Conservation (phyloP, 2,329 filamentous ascomycete species). For the Alternaria viburni region DNA sequence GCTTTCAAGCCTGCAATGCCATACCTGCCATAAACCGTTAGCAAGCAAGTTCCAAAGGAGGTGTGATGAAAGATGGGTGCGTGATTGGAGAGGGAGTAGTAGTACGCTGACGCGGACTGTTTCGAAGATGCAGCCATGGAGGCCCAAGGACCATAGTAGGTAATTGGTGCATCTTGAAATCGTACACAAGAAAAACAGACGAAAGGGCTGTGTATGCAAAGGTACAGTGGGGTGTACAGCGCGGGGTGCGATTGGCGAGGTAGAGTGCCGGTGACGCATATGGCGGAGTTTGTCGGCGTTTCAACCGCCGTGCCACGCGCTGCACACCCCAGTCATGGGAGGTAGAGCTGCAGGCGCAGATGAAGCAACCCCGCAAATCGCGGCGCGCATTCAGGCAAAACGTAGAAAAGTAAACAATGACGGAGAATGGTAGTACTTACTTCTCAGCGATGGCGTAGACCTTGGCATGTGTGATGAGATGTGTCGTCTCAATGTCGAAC, state of each 20-base stretch:
- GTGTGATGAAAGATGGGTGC: slow-evolving; percentile 8
- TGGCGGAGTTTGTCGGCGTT: slow-evolving; percentile 39
- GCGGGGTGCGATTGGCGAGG: slow-evolving; percentile 32
- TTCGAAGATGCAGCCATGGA: slow-evolving; percentile 15
- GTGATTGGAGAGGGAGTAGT: slow-evolving; percentile 13
- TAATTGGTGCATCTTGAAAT: slow-evolving; percentile 26
- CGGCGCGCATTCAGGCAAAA: slow-evolving; percentile 22
- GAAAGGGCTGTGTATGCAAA: slow-evolving; percentile 7
- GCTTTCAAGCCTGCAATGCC: slow-evolving; percentile 56
- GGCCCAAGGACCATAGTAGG: slow-evolving; percentile 4
- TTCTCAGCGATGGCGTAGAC: slow-evolving; percentile 60
- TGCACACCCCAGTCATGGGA: slow-evolving; percentile 24
- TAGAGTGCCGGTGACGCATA: slow-evolving; percentile 31
- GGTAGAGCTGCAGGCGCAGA: slow-evolving; percentile 6
- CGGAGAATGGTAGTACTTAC: slow-evolving; percentile 37
- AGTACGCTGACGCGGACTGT: slow-evolving; percentile 29
- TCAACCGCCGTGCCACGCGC: slow-evolving; percentile 26
- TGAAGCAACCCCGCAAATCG: slow-evolving; percentile 17
- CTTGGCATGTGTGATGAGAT: slow-evolving; percentile 55
- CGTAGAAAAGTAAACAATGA: slow-evolving; percentile 13
- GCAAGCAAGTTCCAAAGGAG: slow-evolving; percentile 12
- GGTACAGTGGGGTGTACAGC: slow-evolving; percentile 15
- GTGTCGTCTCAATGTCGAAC: slow-evolving; percentile 47
- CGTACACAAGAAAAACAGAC: slow-evolving; percentile 11
- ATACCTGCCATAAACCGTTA: slow-evolving; percentile 47